Conservation (phyloP, 2,329 filamentous ascomycete genomes). For the Orbilia quercus region DNA sequence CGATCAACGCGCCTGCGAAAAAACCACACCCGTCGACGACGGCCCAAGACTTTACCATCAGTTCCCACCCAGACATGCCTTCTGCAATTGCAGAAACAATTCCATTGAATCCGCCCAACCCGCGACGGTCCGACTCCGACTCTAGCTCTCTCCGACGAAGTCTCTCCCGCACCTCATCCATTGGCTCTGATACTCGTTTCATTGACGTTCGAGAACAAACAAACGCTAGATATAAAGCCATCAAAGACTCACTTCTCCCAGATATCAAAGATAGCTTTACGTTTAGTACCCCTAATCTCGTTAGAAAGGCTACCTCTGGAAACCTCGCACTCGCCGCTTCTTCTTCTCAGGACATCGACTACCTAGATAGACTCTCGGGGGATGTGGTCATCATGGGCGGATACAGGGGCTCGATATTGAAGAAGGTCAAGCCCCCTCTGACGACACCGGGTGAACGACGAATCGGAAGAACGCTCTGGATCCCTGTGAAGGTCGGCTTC, state of each 20-base stretch:
- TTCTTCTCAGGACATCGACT: slow-evolving; percentile 61
- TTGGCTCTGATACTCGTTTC: slow-evolving; percentile 85
- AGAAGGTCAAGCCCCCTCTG: slow-evolving; percentile 67
- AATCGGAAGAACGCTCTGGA: slow-evolving; percentile 72
- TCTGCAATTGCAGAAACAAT: neutral
- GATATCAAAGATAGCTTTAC: slow-evolving; percentile 51
- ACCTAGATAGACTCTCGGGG: slow-evolving; percentile 77
- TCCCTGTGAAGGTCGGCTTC: slow-evolving; percentile 89
- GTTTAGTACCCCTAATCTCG: slow-evolving; percentile 25
- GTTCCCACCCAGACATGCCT: neutral
- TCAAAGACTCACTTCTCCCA: slow-evolving; percentile 71
- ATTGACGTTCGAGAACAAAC: slow-evolving; percentile 83
- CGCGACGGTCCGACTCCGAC: slow-evolving; percentile 37
- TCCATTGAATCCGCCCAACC: neutral
- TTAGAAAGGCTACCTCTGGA: slow-evolving; percentile 31
- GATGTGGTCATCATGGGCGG: slow-evolving; percentile 90
- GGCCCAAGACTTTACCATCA: neutral
- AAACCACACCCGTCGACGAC: slow-evolving; percentile 1
- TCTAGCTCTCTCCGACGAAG: slow-evolving; percentile 60
- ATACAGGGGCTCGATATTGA: slow-evolving; percentile 88
- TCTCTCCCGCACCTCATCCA: slow-evolving; percentile 80
- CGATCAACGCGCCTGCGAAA: neutral
- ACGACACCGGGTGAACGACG: slow-evolving; percentile 85
- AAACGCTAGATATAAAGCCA: slow-evolving; percentile 88
- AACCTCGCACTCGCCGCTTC: slow-evolving; percentile 56